Evolutionary conservation across 2,329 filamentous ascomycete genomes (phyloP).

Genomic region (Fusarium avenaceum): DNA sequence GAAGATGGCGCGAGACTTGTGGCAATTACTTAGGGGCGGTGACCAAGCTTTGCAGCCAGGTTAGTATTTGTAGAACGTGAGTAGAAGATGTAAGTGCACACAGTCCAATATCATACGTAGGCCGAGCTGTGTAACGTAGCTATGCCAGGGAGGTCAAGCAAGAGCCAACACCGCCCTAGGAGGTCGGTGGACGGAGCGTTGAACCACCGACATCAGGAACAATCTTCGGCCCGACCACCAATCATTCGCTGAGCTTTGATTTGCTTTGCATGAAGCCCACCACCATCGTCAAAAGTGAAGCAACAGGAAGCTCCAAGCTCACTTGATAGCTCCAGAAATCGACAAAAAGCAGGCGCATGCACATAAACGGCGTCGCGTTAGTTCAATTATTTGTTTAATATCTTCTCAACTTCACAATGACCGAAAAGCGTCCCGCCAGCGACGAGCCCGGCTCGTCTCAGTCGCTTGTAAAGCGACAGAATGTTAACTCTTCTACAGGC

Average conservation of each 20-base stretch:
- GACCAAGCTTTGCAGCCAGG: neutral
- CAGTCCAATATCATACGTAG: neutral
- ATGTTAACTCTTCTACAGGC: conserved; percentile 66
- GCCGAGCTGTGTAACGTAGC: conserved; percentile 12
- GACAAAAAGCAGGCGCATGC: conserved; percentile 15
- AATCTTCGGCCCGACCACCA: conserved; percentile 55
- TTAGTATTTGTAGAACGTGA: neutral
- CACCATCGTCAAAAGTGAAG: conserved; percentile 26
- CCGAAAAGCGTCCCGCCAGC: conserved; percentile 92
- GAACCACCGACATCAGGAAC: conserved; percentile 49
- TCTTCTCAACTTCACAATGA: conserved; percentile 70
- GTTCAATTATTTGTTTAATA: neutral
- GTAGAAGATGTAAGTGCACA: neutral
- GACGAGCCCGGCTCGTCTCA: conserved; percentile 84
- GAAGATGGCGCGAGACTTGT: conserved; percentile 2
- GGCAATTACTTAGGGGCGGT: neutral
- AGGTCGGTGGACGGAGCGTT: conserved; percentile 45
- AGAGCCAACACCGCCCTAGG: conserved; percentile 41
- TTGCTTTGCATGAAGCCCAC: conserved; percentile 40
- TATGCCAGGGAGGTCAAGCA: conserved; percentile 35
- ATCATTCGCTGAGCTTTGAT: conserved; percentile 44
- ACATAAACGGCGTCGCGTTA: conserved; percentile 25
- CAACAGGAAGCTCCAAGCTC: conserved; percentile 33
- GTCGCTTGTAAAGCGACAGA: conserved; percentile 90
- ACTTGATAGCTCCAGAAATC: conserved; percentile 18